Evolutionary conservation across 345 rosid species (phyloP).

Genomic region (Anastatica hierochuntica): DNA sequence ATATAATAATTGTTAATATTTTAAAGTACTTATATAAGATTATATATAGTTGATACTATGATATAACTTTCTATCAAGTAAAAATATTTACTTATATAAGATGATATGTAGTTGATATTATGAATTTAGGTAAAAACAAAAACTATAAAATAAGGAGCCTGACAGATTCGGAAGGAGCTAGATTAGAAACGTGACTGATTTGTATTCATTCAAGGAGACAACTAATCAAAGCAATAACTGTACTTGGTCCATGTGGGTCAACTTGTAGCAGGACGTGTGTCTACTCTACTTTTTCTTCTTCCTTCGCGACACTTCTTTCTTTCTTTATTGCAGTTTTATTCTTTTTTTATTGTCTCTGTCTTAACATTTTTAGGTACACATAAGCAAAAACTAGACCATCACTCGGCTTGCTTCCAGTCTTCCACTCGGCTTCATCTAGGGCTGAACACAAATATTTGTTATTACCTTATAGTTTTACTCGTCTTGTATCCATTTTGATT

Average conservation of each 20-base stretch:
- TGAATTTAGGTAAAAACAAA: no score
- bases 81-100: no score
- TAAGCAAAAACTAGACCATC: background rate
- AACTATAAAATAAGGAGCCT: background rate
- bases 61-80: no score
- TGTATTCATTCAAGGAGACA: conserved; percentile 24
- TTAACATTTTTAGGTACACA: background rate
- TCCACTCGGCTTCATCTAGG: background rate
- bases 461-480: no score
- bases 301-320: conserved; percentile 9
- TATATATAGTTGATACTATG: no score
- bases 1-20: no score
- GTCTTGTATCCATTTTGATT: no score
- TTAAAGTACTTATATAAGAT: no score
- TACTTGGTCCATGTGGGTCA: conserved; percentile 6
- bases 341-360: background rate
- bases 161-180: conserved; percentile 25
- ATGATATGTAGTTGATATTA: no score
- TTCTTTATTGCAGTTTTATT: no score
- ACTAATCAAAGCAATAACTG: conserved; percentile 9
- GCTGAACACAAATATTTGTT: no score
- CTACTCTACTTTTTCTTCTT: conserved; percentile 10
- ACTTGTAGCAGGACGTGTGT: conserved; percentile 15
- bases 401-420: background rate
- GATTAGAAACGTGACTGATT: conserved; percentile 21